Base-by-base conservation (phyloP, 2,329 filamentous ascomycete species). In the Penicillium sp. region DNA sequence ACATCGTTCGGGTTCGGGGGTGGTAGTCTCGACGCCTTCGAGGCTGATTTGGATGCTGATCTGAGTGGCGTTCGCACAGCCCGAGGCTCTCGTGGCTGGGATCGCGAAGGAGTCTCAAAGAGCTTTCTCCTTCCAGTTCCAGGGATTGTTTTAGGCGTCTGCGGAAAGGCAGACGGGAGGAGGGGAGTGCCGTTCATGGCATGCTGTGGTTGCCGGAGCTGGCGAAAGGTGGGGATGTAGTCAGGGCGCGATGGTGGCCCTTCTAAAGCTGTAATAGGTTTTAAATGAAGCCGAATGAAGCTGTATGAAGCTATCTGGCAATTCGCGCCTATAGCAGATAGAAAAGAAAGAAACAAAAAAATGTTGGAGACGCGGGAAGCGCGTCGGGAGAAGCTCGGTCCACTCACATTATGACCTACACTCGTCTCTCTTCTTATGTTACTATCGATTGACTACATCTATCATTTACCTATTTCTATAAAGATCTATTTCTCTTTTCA, bases 101-200 rank as follows among this genome's bases (percentile, higher is more conserved):
- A 58, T 33, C 63, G 67, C 47, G 68, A 63, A 16, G 65, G 70
- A 59, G 65, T 68, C 13, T 67, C 65, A 63, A 69, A 67, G n/a
- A 66, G 59, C 25, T 65, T 65, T 59, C 70, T 74, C 46, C 64
- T 70, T 60, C 27, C 44, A 39, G 51, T 27, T 40, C 70, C 70
- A 49, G 72, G 76, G 61, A 73, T 70, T 65, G 79, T 79, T 67
- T 80, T 82, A 69, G 90, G 90, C 66, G 90, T 92, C 70, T 85
- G 81, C 73, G 91, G 91, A 72, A 87, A 94, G 71, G 88, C 89
- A 82, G 89, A 91, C 79, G 88, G 86, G 79, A 91, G 81, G 79
- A 87, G 88, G 77, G 88, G 90, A 80, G 90, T 94, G 76, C 82
- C 84, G 84, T 86, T 90, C 91, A 93, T 93, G 78, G 85, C 86